Evolutionary conservation across 495 filamentous ascomycete genomes (phyloP).

Genomic region (Cercophora scortea): DNA sequence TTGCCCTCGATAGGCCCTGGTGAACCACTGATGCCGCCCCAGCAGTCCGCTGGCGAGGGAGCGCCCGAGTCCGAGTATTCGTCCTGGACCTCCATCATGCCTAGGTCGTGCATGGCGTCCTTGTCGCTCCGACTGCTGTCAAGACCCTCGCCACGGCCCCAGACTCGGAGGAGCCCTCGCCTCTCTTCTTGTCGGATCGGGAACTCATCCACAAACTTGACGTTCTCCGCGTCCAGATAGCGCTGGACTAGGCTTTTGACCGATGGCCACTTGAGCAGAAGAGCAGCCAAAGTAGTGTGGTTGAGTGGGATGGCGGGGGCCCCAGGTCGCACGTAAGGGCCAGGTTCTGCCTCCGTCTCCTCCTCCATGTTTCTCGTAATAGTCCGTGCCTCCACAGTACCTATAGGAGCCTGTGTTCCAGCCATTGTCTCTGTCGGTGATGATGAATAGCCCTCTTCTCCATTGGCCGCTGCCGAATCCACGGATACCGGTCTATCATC

Average conservation of each 20-base stretch:
- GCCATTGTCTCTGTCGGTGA: conserved; percentile 13
- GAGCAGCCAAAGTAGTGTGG: conserved; percentile 75
- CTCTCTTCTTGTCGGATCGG: conserved; percentile 66
- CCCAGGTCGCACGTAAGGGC: conserved; percentile 38
- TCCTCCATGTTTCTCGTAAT: conserved; percentile 32
- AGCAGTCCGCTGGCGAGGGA: conserved; percentile 39
- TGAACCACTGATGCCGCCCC: conserved; percentile 42
- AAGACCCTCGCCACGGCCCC: conserved; percentile 68
- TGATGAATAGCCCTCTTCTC: conserved; percentile 12
- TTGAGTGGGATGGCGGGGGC: conserved; percentile 64
- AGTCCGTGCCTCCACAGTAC: conserved; percentile 18
- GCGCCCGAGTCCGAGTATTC: conserved; percentile 41
- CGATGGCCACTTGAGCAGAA: conserved; percentile 62
- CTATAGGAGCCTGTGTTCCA: conserved; percentile 9
- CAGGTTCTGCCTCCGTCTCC: conserved; percentile 36
- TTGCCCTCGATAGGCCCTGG: conserved; percentile 28
- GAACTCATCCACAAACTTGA: conserved; percentile 57
- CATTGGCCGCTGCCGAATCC: conserved; percentile 9
- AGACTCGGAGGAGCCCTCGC: conserved; percentile 67
- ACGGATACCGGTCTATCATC: conserved; percentile 16
- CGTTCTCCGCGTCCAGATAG: conserved; percentile 32
- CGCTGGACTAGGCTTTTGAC: conserved; percentile 49
- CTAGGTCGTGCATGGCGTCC: conserved; percentile 22
- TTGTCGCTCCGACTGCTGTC: conserved; percentile 31
- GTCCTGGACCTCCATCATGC: conserved; percentile 23